Evolutionary conservation across 257 asterid species (phyloP).

Genomic region (Cruciata laevipes): DNA sequence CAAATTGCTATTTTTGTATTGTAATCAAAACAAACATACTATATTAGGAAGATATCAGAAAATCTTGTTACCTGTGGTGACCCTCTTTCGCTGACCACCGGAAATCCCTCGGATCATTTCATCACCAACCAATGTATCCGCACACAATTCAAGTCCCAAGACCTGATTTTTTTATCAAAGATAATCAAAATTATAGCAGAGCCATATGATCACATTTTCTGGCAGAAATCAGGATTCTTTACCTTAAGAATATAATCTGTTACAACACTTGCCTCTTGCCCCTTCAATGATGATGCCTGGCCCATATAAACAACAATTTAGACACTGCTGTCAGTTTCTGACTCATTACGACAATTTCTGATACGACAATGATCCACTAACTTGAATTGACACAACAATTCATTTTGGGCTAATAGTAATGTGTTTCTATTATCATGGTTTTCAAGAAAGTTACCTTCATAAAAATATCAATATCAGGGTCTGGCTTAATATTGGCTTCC

Average conservation of each 20-base stretch:
- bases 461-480: constrained; percentile 53
- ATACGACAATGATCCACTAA: no score
- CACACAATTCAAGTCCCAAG: constrained; percentile 48
- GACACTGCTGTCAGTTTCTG: no score
- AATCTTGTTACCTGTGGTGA: constrained; percentile 58
- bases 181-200: not conserved
- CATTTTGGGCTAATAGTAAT: no score
- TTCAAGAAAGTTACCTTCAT: constrained; percentile 37
- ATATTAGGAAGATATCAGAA: not conserved
- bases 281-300: constrained; percentile 80
- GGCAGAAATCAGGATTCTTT: not conserved
- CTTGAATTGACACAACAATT: no score
- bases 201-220: not conserved
- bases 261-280: constrained; percentile 75
- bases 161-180: constrained; percentile 8
- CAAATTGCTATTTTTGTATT: not conserved
- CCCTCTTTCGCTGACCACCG: constrained; percentile 91
- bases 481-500: constrained; percentile 55
- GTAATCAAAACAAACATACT: not conserved
- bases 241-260: constrained; percentile 91
- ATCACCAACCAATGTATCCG: constrained; percentile 89
- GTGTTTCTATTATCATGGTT: no score
- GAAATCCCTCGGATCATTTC: constrained; percentile 94
- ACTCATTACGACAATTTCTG: no score
- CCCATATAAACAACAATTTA: not conserved